Evolutionary conservation across 495 filamentous ascomycete genomes (phyloP), one percentile per base, ranked within the genome.

Genomic region (Podospora pseudoanserina): DNA sequence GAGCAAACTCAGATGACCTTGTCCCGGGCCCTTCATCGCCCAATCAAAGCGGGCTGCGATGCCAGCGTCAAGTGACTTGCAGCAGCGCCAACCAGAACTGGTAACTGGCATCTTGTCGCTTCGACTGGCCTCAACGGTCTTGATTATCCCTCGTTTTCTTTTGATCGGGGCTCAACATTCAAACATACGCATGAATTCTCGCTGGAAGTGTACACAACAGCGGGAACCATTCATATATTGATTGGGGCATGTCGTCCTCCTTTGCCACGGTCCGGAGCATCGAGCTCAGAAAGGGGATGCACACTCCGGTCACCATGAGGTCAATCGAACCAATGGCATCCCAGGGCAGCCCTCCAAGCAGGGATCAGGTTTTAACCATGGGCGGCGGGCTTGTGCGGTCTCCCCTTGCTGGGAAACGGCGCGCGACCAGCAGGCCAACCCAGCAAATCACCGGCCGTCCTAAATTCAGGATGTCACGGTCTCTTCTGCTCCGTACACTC

Each of bases 261-360:
- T 49, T 49, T 49, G 39, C 39, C 39, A 49, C 39, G 39, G 39
- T 49, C 39, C 39, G 39, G 39, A 49, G 39, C 39, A 49, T 49
- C 39, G 39, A 49, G 39, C 9, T 11, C 39, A 49, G 39, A 49
- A 49, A 13, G 39, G 39, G 15, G 39, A 49, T 13, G 39, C 39
- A 49, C 39, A 16, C 39, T 49, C 39, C 39, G 65, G 65, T 62
- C 63, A 39, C 13, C 7, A 4, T 27, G 53, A 58, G 56, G 44
- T 65, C 32, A 27, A 66, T 18, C 27, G 26, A 61, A 65, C 71
- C 71, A 73, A 73, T 64, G 68, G 69, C n/a, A 64, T 4, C 20
- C 0, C n/a, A 55, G 58, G 60, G 49, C 49, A 62, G 26, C 66
- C 64, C 66, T 55, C 53, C 39, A 6, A 49, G 30, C 39, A 49